phyloP scores from a whole-genome alignment of 176 grass and related monocot species.

The Elymus sibiricus region DNA sequence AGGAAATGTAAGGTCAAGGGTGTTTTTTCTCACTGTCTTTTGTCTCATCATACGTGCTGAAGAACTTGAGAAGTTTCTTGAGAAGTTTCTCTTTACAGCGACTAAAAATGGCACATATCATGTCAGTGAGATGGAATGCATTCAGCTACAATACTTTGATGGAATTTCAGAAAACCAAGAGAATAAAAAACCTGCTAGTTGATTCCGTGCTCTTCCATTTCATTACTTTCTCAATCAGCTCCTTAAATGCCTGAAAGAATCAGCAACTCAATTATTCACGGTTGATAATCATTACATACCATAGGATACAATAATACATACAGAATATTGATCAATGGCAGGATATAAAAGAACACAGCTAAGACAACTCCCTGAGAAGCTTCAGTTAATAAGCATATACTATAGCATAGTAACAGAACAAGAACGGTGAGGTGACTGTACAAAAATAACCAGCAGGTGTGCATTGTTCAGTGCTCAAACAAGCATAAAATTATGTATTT shows the following conservation, averaged over 20 bases:
- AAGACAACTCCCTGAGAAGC: neutral
- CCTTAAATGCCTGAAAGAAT: slow-evolving; percentile 40
- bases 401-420: neutral
- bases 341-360: neutral
- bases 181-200: slow-evolving; percentile 7
- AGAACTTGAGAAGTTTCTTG: slow-evolving; percentile 8
- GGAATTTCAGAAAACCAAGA: neutral
- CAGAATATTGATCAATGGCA: neutral
- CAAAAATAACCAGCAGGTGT: neutral
- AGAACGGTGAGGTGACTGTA: neutral
- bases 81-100: slow-evolving; percentile 16
- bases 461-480: neutral
- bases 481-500: neutral
- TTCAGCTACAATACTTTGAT: neutral
- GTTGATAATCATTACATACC: neutral
- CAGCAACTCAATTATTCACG: neutral
- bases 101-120: neutral
- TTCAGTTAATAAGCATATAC: neutral
- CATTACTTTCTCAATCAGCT: slow-evolving; percentile 24
- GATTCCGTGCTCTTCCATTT: slow-evolving; percentile 14
- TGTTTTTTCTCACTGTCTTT: slow-evolving; percentile 29
- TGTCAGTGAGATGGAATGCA: neutral
- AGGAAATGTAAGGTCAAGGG: neutral
- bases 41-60: neutral
- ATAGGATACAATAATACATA: neutral